These are phyloP conservation scores for Fomitiporia mediterranea DNA, from an alignment of 1,284 basidiomycete genomes.

Conservation along the genomic window DNA sequence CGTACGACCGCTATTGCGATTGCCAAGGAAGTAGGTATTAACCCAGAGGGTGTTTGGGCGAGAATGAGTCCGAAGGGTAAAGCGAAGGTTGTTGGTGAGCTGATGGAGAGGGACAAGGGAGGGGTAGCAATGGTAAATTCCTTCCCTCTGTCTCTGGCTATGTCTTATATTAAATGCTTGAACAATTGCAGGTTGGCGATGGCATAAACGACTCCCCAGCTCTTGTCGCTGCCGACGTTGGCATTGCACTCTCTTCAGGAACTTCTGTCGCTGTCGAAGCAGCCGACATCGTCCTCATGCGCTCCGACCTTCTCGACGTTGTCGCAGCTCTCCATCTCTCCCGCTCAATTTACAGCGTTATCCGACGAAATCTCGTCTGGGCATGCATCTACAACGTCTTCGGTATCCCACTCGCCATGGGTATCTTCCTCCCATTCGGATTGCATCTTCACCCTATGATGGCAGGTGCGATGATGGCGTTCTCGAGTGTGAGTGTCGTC, in stretches of 20 bases:
- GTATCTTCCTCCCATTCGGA: constrained; percentile 88
- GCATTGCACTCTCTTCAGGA: constrained; percentile 93
- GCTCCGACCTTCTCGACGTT: constrained; percentile 92
- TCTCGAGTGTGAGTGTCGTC: constrained; percentile 95
- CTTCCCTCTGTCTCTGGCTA: background rate
- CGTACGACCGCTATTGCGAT: constrained; percentile 80
- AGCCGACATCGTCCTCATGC: constrained; percentile 97
- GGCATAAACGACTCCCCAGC: constrained; percentile 99
- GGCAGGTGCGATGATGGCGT: constrained; percentile 97
- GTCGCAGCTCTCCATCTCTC: constrained; percentile 94
- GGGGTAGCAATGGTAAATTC: constrained; percentile 85
- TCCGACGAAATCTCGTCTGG: constrained; percentile 87
- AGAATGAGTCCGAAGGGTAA: constrained; percentile 93
- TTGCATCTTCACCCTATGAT: constrained; percentile 97
- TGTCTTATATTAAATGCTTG: constrained; percentile 13
- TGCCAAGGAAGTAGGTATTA: constrained; percentile 83
- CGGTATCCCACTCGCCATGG: constrained; percentile 99
- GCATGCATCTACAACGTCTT: constrained; percentile 91
- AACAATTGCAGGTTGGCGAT: constrained; percentile 77
- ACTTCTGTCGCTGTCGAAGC: constrained; percentile 98
- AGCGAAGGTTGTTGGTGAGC: constrained; percentile 72
- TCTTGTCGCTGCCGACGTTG: constrained; percentile 90
- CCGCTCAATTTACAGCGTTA: constrained; percentile 84
- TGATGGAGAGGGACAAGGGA: constrained; percentile 64
- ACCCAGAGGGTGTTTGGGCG: constrained; percentile 76